Conservation (phyloP, 1,284 basidiomycete species). For the Ganoderma leucocontextum region DNA sequence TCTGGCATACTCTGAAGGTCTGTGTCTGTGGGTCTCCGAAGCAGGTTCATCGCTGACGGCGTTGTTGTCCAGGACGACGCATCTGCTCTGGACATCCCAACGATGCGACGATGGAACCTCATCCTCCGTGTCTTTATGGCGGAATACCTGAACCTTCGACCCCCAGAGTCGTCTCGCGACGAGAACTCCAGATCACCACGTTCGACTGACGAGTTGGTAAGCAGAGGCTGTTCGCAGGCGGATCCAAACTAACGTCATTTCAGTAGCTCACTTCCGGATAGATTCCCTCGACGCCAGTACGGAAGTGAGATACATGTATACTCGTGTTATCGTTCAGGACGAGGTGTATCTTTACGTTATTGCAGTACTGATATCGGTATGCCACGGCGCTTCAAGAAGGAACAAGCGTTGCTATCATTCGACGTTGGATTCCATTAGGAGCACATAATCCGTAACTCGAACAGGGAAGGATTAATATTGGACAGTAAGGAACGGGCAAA, state of each 20-base stretch:
- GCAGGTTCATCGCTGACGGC: not conserved
- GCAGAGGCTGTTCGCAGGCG: not conserved
- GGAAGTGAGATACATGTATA: not conserved
- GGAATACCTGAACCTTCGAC: conserved; percentile 86
- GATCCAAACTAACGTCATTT: conserved; percentile 15
- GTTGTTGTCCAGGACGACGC: conserved; percentile 79
- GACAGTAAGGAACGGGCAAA: not conserved
- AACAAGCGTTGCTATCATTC: not conserved
- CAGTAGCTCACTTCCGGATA: conserved; percentile 23
- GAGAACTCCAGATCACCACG: conserved; percentile 21
- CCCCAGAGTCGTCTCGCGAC: conserved; percentile 35
- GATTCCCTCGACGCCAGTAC: not conserved
- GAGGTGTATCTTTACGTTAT: conserved; percentile 15
- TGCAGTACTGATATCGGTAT: not conserved
- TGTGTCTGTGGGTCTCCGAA: conserved; percentile 33
- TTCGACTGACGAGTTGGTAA: conserved; percentile 34
- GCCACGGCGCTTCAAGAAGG: not conserved
- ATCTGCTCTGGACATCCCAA: conserved; percentile 84
- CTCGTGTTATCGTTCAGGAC: not conserved
- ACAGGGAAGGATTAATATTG: not conserved
- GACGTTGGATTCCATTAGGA: not conserved
- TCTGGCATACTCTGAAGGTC: conserved; percentile 90
- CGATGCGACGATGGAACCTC: conserved; percentile 90
- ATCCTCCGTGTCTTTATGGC: conserved; percentile 89
- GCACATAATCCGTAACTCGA: not conserved